These are phyloP conservation scores for Fusarium nodosum DNA, from an alignment of 2,329 filamentous ascomycete genomes.

Conservation along the genomic window DNA sequence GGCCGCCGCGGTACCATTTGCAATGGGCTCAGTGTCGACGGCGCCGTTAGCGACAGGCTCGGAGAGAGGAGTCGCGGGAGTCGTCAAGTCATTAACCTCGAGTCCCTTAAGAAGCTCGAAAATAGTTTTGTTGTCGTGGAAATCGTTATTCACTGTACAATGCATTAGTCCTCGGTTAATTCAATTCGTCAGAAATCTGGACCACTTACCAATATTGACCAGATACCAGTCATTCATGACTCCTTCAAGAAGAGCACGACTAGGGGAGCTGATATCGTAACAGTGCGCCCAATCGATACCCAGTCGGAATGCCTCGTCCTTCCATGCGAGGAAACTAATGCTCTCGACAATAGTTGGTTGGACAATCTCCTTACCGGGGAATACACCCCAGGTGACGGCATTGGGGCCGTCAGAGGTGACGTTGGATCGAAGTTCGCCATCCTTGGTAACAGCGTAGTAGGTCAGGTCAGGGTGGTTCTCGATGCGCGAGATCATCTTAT, in stretches of 20 bases:
- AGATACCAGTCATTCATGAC: constrained; percentile 94
- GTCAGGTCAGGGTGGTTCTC: constrained; percentile 85
- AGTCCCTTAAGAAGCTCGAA: constrained; percentile 89
- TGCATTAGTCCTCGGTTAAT: constrained; percentile 11
- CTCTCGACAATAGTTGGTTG: constrained; percentile 99
- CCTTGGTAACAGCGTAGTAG: constrained; percentile 92
- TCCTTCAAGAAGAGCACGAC: constrained; percentile 81
- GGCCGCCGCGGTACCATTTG: constrained; percentile 27
- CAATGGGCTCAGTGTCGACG: constrained; percentile 18
- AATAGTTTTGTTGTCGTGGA: constrained; percentile 85
- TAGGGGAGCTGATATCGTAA: constrained; percentile 81
- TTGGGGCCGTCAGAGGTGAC: constrained; percentile 89
- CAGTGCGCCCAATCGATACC: constrained; percentile 96
- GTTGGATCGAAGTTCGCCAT: constrained; percentile 86
- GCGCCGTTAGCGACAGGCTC: constrained; percentile 37
- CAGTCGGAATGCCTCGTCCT: constrained; percentile 95
- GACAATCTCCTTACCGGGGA: constrained; percentile 99
- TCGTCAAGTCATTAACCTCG: constrained; percentile 73
- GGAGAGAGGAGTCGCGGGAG: constrained; percentile 49
- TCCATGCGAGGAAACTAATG: constrained; percentile 97
- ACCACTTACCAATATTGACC: constrained; percentile 86
- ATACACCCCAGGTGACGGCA: constrained; percentile 99
- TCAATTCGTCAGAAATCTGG: constrained; percentile 15
- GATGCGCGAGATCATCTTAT: constrained; percentile 82
- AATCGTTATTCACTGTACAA: constrained; percentile 90